A percentile compares a stretch with the other conserved stretches of the same genome.
Conservation (phyloP, 176 grass and related monocot genomes). For the Zoysia pacifica region DNA sequence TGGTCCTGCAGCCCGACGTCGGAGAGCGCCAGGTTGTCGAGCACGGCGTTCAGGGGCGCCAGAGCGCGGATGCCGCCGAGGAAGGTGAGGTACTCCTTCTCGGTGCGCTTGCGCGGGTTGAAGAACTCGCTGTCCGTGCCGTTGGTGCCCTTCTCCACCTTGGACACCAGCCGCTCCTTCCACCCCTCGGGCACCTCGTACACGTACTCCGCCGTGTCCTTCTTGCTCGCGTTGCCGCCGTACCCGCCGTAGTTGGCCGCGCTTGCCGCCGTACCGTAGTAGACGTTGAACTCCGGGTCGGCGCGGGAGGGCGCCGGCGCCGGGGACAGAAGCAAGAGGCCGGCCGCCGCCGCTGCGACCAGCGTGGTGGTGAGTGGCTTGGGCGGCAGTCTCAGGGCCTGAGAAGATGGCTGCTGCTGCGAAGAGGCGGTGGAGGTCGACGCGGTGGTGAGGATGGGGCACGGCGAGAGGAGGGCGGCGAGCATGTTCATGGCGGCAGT, state of each 20-base stretch:
- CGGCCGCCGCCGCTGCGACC: conserved; percentile 47
- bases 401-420: not conserved
- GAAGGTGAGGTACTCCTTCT: conserved; percentile 89
- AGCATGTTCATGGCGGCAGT: conserved; percentile 53
- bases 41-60: conserved; percentile 76
- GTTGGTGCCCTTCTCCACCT: conserved; percentile 99
- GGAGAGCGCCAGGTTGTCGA: conserved; percentile 88
- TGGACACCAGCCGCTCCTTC: conserved; percentile 94
- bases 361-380: conserved; percentile 47
- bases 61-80: conserved; percentile 70
- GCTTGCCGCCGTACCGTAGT: conserved; percentile 84
- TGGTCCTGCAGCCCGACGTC: conserved; percentile 88
- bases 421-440: conserved; percentile 11
- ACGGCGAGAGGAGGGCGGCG: conserved; percentile 41
- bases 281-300: conserved; percentile 45
- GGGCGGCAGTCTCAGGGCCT: conserved; percentile 6
- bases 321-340: conserved; percentile 37
- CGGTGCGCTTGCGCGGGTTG: conserved; percentile 86
- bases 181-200: conserved; percentile 83
- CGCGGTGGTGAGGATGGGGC: conserved; percentile 42
- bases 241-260: conserved; percentile 96
- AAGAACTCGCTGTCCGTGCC: conserved; percentile 98
- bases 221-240: conserved; percentile 94
- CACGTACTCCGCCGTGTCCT: conserved; percentile 82
- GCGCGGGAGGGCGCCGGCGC: conserved; percentile 26